Percentiles rank a stretch among this genome's conserved stretches.
phyloP scores from a whole-genome alignment of 441 rosid genomes.

The Croton setiger region DNA sequence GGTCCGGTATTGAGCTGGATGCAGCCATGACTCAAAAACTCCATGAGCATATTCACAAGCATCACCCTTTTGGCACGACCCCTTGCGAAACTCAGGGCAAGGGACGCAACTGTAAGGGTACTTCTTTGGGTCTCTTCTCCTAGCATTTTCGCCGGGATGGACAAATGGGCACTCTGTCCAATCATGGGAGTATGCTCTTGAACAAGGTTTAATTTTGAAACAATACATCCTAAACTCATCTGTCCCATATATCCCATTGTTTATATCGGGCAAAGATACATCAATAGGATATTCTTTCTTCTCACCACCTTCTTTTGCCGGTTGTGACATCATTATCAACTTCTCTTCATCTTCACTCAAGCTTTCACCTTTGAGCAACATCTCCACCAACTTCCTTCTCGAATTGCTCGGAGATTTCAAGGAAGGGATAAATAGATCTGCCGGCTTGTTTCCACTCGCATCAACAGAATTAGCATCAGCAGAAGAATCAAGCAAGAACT shows the following conservation, averaged over 20 bases:
- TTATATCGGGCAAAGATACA: conserved; percentile 79
- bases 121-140: conserved; percentile 94
- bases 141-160: conserved; percentile 96
- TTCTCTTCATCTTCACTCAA: conserved; percentile 44
- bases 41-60: conserved; percentile 94
- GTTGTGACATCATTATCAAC: conserved; percentile 34
- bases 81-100: conserved; percentile 94
- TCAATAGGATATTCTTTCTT: conserved; percentile 87
- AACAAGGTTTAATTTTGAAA: conserved; percentile 93
- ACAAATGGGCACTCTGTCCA: conserved; percentile 99
- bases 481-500: conserved; percentile 58
- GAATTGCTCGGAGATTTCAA: conserved; percentile 38
- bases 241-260: conserved; percentile 72
- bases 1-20: conserved; percentile 94
- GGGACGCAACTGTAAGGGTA: conserved; percentile 93
- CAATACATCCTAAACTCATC: conserved; percentile 93
- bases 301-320: conserved; percentile 45
- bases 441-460: conserved; percentile 59
- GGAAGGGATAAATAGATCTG: conserved; percentile 41
- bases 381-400: conserved; percentile 48
- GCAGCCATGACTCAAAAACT: conserved; percentile 93
- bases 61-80: conserved; percentile 80
- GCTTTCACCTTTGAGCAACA: conserved; percentile 45
- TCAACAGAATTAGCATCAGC: conserved; percentile 54
- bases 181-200: conserved; percentile 95